Evolutionary conservation across 2,329 filamentous ascomycete genomes (phyloP).

Genomic region (Colletotrichum ledebouriae): DNA sequence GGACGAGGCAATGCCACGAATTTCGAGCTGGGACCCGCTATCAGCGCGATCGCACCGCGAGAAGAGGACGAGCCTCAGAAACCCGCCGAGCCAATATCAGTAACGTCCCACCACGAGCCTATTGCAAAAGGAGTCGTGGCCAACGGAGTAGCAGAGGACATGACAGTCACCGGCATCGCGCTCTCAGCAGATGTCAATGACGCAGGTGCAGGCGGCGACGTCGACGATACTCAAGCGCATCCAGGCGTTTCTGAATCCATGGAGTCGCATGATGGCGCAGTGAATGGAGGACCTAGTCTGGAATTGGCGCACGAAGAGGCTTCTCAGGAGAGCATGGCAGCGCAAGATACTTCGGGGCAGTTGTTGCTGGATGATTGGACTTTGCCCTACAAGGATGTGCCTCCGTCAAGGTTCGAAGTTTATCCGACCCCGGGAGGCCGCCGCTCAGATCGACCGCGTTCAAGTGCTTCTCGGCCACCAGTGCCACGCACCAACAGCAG

Average conservation of each 20-base stretch:
- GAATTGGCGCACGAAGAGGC: constrained; percentile 8
- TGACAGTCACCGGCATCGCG: background rate
- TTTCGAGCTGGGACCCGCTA: constrained; percentile 83
- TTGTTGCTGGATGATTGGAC: constrained; percentile 54
- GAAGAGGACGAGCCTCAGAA: constrained; percentile 75
- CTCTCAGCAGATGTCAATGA: constrained; percentile 47
- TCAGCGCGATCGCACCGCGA: constrained; percentile 89
- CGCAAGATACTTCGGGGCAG: background rate
- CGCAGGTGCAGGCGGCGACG: constrained; percentile 50
- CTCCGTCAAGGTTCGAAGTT: constrained; percentile 80
- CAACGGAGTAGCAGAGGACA: constrained; percentile 2
- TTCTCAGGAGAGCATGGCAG: constrained; percentile 5
- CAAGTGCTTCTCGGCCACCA: constrained; percentile 56
- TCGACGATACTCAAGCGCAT: constrained; percentile 47
- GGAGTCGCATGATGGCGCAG: constrained; percentile 17
- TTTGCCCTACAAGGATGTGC: constrained; percentile 69
- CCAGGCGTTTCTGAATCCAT: constrained; percentile 31
- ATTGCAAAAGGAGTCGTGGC: background rate
- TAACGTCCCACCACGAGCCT: constrained; percentile 1
- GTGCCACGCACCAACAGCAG: constrained; percentile 52
- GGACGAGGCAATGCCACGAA: constrained; percentile 85
- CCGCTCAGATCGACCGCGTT: constrained; percentile 61
- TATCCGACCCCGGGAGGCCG: constrained; percentile 74
- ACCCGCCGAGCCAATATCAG: constrained; percentile 43
- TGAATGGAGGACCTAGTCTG: constrained; percentile 27